A percentile compares a stretch with the other conserved stretches of the same genome.
phyloP scores from a whole-genome alignment of 768 basidiomycete species.

The Tulasnella sp. region DNA sequence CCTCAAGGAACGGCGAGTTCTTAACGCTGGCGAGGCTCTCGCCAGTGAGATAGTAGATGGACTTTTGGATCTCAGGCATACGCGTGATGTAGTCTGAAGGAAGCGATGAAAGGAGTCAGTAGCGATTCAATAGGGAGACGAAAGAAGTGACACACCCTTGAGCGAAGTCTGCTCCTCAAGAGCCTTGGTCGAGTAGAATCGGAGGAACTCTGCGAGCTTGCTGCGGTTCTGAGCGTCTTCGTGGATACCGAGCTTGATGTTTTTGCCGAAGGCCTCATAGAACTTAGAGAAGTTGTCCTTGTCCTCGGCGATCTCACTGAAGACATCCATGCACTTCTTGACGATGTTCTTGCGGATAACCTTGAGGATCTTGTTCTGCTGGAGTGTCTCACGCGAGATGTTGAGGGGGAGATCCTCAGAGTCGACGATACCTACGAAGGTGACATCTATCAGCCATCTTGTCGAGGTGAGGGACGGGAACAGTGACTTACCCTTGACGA shows the following conservation, averaged over 20 bases:
- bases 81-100: slow-evolving; percentile 90
- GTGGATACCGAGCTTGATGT: slow-evolving; percentile 98
- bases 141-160: slow-evolving; percentile 51
- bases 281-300: slow-evolving; percentile 98
- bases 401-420: slow-evolving; percentile 99
- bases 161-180: slow-evolving; percentile 83
- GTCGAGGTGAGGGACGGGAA: no score
- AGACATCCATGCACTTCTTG: slow-evolving; percentile 92
- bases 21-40: slow-evolving; percentile 84
- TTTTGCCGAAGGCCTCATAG: slow-evolving; percentile 98
- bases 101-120: slow-evolving; percentile 5
- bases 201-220: slow-evolving; percentile 98
- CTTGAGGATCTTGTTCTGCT: slow-evolving; percentile 99
- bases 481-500: slow-evolving; percentile 66
- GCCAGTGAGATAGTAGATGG: slow-evolving; percentile 98
- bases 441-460: no score
- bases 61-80: slow-evolving; percentile 98
- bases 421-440: slow-evolving; percentile 84
- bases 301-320: slow-evolving; percentile 96
- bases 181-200: slow-evolving; percentile 95
- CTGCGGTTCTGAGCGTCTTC: slow-evolving; percentile 97
- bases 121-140: background rate
- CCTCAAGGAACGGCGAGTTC: slow-evolving; percentile 98
- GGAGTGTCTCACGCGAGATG: slow-evolving; percentile 99
- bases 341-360: slow-evolving; percentile 99